Base-by-base conservation (phyloP, 805 yeast species). In the Starmerella gropengiesseri region DNA sequence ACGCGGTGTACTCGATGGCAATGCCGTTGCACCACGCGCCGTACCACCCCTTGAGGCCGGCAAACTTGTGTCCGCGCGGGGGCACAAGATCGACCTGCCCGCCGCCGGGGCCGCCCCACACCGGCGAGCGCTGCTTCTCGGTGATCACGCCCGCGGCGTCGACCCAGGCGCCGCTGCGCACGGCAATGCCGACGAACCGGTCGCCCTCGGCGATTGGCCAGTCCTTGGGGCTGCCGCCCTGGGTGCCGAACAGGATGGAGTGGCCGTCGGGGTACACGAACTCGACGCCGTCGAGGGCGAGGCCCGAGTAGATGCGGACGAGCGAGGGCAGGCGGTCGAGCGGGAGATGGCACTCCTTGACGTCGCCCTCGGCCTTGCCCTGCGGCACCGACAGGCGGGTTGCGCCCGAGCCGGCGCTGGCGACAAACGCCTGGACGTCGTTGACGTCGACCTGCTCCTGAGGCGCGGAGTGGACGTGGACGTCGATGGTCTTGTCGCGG, bases 121-220 rank as follows among this genome's bases (percentile, higher is more conserved):
- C 61, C 2, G 68, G 69, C 30, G 65, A 53, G 47, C 77, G 51
- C 29, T 55, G 45, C 14, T 48, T 21, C 29, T 45, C 47, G 2
- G 94, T 81, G 16, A 76, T 67, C 26, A 91, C 64, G 56, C 82
- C 91, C 18, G 84, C 64, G 1, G 80, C 95, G 65, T 91, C 97
- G 5, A 91, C 67, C 96, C 97, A 91, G 1, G 69, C 76, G 9
- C 97, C 97, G 31, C 75, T 67, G 50, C 94, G 68, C 35, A 85
- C 63, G 32, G 70, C 67, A 42, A 87, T 64, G 20, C 78, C 80
- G 3, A 67, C 58, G 7, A 89, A 64, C 8, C 50, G 45, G 56
- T 89, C 95, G 36, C 76, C 82, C 0, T 58, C 59, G 3, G 64
- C 63, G n/a, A 86, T 53, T 1, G 56, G 58, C 45, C 79, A 71